Base-by-base conservation (phyloP, 179 eudicot species). In the Spergularia azorica region DNA sequence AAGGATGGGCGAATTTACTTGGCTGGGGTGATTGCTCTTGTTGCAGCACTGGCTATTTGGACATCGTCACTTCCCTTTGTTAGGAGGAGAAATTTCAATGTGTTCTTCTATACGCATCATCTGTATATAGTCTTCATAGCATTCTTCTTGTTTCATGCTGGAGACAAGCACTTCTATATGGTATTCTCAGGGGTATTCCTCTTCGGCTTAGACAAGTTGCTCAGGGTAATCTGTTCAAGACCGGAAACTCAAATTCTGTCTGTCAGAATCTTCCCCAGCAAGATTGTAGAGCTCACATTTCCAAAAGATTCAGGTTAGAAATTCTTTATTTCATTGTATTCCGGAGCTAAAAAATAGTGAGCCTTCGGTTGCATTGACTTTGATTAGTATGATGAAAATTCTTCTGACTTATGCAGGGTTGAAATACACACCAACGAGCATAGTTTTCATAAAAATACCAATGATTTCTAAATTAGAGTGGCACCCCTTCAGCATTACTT, bases 21-120 rank as follows among this genome's bases (percentile, higher is more conserved):
- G 58, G 97, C 97, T 0, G 97, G 98, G 63, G 94, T 86, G 87
- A 81, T 92, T 65, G 67, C 92, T 39, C 89, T 94, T 13, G 64
- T 82, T 9, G 78, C 91, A 9, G 93, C 88, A 48, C 81, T 94
- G 48, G 74, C 84, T 67, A 94, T 94, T 14, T 90, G 90, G 91
- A 73, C 87, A 69, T 87, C 98, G 43, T 89, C 98, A 76, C 92
- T 94, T 78, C 96, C 98, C 0, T 79, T 84, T 17, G 81, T 94
- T 38, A 90, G 98, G 75, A 87, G 98, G 74, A 84, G 74, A 82
- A 78, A 87, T 58, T 94, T 94, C 71, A 84, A 87, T 72, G 76
- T 89, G 38, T 94, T 94, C 85, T 94, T 85, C 81, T 86, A 87
- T 78, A 90, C 90, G 20, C 98, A 94, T 79, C 98, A 94, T 67